Evolutionary conservation across 176 grass and related monocot species (phyloP), one percentile per base, ranked within the genome.

Genomic region (Eleusine coracana): DNA sequence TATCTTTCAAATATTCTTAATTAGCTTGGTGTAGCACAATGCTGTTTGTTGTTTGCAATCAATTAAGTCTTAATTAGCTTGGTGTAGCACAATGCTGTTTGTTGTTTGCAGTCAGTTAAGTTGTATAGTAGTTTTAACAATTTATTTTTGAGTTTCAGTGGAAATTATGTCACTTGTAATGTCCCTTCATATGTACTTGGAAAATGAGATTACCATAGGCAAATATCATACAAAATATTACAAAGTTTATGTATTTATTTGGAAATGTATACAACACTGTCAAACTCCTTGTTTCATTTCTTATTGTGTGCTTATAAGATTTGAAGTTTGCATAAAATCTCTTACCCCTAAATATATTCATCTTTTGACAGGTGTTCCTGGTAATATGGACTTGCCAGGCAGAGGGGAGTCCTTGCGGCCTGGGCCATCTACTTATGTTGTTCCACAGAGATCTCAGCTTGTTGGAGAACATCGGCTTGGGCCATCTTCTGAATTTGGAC

Each of bases 391-490:
- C 85, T 83, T 81, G 23, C 34, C 88, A 41, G 72, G 67, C 37
- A 83, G 38, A 88, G 85, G 44, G 61, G 86, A 97, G 39, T 69
- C 37, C 23, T 41, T 86, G 55, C 80, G 75, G 52, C 70, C 80
- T 68, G 93, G 83, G 48, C 72, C 74, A 72, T 82, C 87, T 68
- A 78, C 71, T 70, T 92, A 90, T 90, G 82, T 87, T 89, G 92
- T 87, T 78, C 87, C 90, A 77, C 87, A 90, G 69, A 97, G 82
- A 87, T 89, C 86, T 84, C 82, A 88, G 31, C 82, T 79, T 70
- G 21, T 79, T 82, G 90, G 88, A 80, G 90, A 89, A 50, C 70
- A 89, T 52, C 86, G 76, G 75, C 74, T 72, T 78, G 86, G 90
- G 13, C 71, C 89, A 64, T 40, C 90, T 64, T 15, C 76, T 38